phyloP scores from a whole-genome alignment of 352 stramenopile species.

The Pythium myriotylum region DNA sequence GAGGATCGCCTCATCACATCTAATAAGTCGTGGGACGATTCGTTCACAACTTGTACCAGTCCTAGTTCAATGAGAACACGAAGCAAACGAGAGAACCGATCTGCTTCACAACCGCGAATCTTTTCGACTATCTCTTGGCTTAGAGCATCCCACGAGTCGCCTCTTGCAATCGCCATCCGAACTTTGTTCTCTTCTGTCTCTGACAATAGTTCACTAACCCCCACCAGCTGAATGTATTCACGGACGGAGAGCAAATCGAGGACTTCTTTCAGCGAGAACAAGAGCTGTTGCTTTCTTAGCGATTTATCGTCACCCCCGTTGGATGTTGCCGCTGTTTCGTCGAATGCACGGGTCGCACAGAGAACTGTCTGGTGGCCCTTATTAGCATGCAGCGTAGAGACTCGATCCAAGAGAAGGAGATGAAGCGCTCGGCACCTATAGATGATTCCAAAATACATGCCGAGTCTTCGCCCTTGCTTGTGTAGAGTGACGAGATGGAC shows the following conservation, averaged over 20 bases:
- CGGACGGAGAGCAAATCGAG: constrained; percentile 62
- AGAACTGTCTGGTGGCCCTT: neutral
- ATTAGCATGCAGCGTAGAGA: constrained; percentile 24
- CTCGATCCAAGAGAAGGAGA: constrained; percentile 61
- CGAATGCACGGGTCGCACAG: no score
- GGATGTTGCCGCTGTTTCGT: neutral
- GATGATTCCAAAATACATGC: constrained; percentile 74
- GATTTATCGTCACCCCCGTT: neutral
- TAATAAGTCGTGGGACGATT: constrained; percentile 59
- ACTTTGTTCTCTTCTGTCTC: constrained; percentile 67
- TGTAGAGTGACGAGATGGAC: constrained; percentile 56
- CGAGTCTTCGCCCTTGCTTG: constrained; percentile 73
- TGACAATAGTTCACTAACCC: constrained; percentile 60
- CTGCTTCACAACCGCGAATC: constrained; percentile 65
- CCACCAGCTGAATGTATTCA: constrained; percentile 78
- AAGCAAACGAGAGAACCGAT: constrained; percentile 71
- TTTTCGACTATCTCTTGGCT: constrained; percentile 47
- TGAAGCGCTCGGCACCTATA: constrained; percentile 72
- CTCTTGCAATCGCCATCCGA: constrained; percentile 40
- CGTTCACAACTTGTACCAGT: constrained; percentile 56
- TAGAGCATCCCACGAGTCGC: constrained; percentile 54
- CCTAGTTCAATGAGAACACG: constrained; percentile 72
- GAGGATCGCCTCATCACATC: constrained; percentile 50
- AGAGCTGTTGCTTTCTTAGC: constrained; percentile 19
- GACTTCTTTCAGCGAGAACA: constrained; percentile 74